Evolutionary conservation across 2,329 filamentous ascomycete species (phyloP).

Genomic region (Aspergillus eucalypticola): DNA sequence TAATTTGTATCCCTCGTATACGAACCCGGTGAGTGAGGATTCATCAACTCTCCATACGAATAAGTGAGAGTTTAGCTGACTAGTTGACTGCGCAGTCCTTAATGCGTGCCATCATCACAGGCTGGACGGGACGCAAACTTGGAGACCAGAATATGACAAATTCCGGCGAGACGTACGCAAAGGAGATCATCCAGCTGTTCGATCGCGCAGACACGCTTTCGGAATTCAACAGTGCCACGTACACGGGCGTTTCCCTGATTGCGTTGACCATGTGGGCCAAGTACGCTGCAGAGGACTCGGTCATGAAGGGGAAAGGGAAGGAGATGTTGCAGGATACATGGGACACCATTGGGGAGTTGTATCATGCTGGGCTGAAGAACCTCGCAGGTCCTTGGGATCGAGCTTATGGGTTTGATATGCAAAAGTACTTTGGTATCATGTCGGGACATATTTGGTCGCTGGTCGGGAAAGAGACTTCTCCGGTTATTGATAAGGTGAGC

Average conservation of each 20-base stretch:
- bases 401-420: conserved; percentile 65
- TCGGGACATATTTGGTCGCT: conserved; percentile 61
- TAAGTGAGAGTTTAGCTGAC: too few species aligned
- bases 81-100: conserved; percentile 31
- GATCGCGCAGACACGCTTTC: conserved; percentile 58
- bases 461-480: conserved; percentile 19
- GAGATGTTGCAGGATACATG: conserved; percentile 57
- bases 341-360: conserved; percentile 55
- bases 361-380: conserved; percentile 61
- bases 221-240: conserved; percentile 65
- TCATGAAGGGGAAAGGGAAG: conserved; percentile 55
- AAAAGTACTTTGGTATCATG: conserved; percentile 60
- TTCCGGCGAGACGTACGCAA: conserved; percentile 58
- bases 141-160: conserved; percentile 61
- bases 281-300: conserved; percentile 56
- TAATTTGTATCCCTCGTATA: conserved; percentile 64
- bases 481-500: too few species aligned
- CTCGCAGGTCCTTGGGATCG: conserved; percentile 67
- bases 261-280: conserved; percentile 62
- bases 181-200: conserved; percentile 60
- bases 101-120: conserved; percentile 63
- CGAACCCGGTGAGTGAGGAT: conserved; percentile 41
- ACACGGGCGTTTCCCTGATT: conserved; percentile 62
- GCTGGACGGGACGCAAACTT: conserved; percentile 58
- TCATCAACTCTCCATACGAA: too few species aligned